Conservation (phyloP, 176 grass and related monocot genomes). For the Aegilops longissima region DNA sequence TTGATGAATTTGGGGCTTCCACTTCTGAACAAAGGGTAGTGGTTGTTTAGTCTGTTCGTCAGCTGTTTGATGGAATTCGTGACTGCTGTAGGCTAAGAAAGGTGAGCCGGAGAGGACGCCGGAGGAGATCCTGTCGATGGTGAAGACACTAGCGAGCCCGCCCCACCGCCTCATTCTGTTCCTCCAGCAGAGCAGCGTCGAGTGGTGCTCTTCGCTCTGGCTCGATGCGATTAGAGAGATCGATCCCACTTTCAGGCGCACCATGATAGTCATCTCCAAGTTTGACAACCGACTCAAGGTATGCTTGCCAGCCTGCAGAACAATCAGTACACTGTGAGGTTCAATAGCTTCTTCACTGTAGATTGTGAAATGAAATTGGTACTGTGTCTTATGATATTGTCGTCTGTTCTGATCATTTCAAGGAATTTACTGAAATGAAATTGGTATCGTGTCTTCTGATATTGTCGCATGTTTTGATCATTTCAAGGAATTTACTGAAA, state of each 20-base stretch:
- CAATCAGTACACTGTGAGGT: neutral
- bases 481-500: conserved; percentile 90
- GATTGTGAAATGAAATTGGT: conserved; percentile 28
- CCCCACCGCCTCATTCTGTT: conserved; percentile 94
- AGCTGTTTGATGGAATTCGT: conserved; percentile 19
- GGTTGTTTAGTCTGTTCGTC: neutral
- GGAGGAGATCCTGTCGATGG: conserved; percentile 85
- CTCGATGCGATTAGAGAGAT: conserved; percentile 88
- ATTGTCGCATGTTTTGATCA: conserved; percentile 7
- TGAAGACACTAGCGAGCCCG: conserved; percentile 80
- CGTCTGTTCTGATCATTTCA: conserved; percentile 18
- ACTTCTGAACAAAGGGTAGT: neutral
- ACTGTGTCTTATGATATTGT: conserved; percentile 5
- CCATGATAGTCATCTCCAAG: conserved; percentile 89
- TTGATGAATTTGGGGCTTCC: conserved; percentile 1
- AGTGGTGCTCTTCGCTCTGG: conserved; percentile 98
- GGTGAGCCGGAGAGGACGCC: conserved; percentile 91
- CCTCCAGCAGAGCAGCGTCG: conserved; percentile 97
- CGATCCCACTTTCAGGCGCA: conserved; percentile 87
- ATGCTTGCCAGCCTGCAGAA: neutral
- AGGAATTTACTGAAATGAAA: conserved; percentile 82
- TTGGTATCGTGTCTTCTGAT: neutral
- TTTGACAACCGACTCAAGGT: conserved; percentile 99
- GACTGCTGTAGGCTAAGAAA: conserved; percentile 77
- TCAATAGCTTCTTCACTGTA: neutral